Base-by-base conservation (phyloP, 2,329 filamentous ascomycete species). In the Exutisphaerella laricina region DNA sequence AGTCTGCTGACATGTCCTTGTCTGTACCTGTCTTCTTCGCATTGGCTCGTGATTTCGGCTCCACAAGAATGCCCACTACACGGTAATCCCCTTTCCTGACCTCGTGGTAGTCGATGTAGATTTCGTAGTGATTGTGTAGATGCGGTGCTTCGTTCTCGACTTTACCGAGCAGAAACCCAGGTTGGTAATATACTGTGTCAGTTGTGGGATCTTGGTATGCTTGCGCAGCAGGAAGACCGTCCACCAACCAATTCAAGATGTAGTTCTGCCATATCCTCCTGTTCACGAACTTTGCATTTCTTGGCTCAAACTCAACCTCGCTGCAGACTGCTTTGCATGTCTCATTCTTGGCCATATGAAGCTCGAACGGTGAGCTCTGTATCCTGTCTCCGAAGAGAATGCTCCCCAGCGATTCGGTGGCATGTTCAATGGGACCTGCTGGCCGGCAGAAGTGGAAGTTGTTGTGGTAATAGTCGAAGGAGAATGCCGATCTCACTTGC, bases 381-480 rank as follows among this genome's bases (percentile, higher is more conserved):
- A 98, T 98, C 43, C 92, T 80, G 69, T 98, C 92, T 55, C 92
- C 92, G 58, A 98, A 98, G 39, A 98, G 69, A 62, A 98, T 98
- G 72, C 90, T 96, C 17, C 92, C 92, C 51, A 98, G 68, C 52
- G 86, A 92, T 69, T 96, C 92, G 29, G 86, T 82, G 16, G 94
- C 80, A 70, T 85, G 78, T 63, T 89, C 67, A 6, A 88, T 82
- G 2, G 87, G 87, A 48, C 74, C 81, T 43, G 84, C 70, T 2
- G 90, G 92, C 56, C 77, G 70, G 67, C 92, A 98, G 72, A 96
- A 95, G 61, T 85, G 81, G 67, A 98, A 94, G 3, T 77, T 77
- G 4, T 82, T 78, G 58, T 92, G 81, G 65, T 98, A 98, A 73
- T 98, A 97, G 68, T 97, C 90, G 74, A 86, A 98, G 4, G 90